These are phyloP conservation scores for Claviceps capensis DNA, from an alignment of 2,329 filamentous ascomycete genomes.

Conservation along the genomic window DNA sequence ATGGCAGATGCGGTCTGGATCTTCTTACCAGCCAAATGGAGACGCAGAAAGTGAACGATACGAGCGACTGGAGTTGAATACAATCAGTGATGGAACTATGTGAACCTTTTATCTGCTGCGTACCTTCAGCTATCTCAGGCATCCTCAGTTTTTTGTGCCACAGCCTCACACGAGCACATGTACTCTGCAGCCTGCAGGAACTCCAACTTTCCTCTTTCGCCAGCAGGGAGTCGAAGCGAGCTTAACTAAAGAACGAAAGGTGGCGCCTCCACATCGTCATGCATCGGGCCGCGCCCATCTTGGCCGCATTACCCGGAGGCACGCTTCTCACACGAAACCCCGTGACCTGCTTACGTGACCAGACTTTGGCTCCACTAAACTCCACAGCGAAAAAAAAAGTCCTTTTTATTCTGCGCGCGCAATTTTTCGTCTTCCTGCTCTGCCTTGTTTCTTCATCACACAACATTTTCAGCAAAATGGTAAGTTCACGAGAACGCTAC, in stretches of 20 bases:
- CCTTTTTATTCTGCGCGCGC: constrained; percentile 13
- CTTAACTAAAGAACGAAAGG: too few relatives aligned
- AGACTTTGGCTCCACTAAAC: constrained; percentile 5
- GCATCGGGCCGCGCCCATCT: not conserved
- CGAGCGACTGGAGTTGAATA: constrained; percentile 49
- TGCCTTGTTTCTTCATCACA: constrained; percentile 5
- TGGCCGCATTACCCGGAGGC: not conserved
- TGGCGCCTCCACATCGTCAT: not conserved
- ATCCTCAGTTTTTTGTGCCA: constrained; percentile 21
- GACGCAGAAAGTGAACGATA: constrained; percentile 71
- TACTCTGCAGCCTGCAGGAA: not conserved
- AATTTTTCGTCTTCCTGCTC: constrained; percentile 11
- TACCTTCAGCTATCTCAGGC: constrained; percentile 52
- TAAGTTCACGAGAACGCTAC: constrained; percentile 6
- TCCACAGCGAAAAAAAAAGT: constrained; percentile 9
- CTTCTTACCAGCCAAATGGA: constrained; percentile 71
- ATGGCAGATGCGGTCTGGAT: constrained; percentile 56
- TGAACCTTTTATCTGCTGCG: not conserved
- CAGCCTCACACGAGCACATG: not conserved
- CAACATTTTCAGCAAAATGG: constrained; percentile 4
- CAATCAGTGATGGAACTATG: not conserved
- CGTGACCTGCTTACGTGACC: constrained; percentile 16
- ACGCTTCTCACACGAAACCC: constrained; percentile 18
- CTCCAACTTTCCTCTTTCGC: not conserved
- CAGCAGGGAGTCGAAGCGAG: too few relatives aligned